Evolutionary conservation across 768 basidiomycete genomes (phyloP).

Genomic region (Trametes meyenii): DNA sequence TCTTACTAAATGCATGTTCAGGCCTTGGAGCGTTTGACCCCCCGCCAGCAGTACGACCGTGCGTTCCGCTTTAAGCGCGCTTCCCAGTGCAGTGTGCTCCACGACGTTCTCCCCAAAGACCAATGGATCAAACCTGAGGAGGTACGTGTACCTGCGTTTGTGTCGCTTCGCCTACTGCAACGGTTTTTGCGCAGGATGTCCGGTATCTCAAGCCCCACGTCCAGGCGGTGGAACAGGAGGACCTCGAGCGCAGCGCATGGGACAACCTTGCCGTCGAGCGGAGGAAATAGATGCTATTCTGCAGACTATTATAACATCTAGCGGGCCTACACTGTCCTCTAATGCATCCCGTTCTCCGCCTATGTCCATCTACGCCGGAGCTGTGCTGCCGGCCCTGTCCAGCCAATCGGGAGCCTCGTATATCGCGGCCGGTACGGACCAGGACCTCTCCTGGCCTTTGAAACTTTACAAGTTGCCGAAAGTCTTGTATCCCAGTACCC

Average conservation of each 20-base stretch:
- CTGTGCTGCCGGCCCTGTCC: no score
- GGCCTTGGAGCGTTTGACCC: conserved; percentile 84
- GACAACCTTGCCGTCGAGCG: conserved; percentile 74
- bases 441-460: background rate
- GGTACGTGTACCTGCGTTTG: conserved; percentile 44
- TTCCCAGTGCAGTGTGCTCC: conserved; percentile 76
- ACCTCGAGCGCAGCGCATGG: conserved; percentile 77
- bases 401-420: conserved; percentile 4
- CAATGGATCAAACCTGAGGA: conserved; percentile 78
- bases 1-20: conserved; percentile 33
- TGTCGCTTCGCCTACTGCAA: background rate
- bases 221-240: conserved; percentile 69
- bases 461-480: no score
- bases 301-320: conserved; percentile 5
- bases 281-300: conserved; percentile 40
- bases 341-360: conserved; percentile 10
- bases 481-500: background rate
- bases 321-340: conserved; percentile 6
- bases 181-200: conserved; percentile 61
- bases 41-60: conserved; percentile 85
- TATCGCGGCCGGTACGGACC: background rate
- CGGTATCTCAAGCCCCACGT: conserved; percentile 89
- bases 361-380: background rate
- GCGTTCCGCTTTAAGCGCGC: conserved; percentile 87
- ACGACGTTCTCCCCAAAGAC: conserved; percentile 78